phyloP scores from a whole-genome alignment of 371 early-diverging fungal species.

The Nematocida sp. region DNA sequence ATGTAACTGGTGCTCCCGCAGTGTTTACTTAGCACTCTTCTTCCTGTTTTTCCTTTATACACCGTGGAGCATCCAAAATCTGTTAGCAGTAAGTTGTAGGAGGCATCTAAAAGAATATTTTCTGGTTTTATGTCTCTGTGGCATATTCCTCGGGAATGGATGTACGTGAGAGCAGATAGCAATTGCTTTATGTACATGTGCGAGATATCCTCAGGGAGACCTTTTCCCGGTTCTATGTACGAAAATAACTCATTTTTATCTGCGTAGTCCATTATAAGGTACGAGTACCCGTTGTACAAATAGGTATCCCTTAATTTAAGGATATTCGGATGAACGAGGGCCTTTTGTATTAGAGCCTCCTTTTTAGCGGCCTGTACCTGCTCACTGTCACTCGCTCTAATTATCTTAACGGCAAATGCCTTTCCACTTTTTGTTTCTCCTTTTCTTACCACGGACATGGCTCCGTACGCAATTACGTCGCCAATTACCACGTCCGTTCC shows the following conservation, averaged over 20 bases:
- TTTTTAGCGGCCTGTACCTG: conserved; percentile 64
- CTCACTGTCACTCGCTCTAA: conserved; percentile 27
- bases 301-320: conserved; percentile 70
- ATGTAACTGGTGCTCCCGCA: conserved; percentile 72
- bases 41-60: conserved; percentile 66
- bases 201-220: conserved; percentile 69
- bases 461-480: conserved; percentile 56
- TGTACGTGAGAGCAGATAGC: conserved; percentile 70
- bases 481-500: conserved; percentile 44
- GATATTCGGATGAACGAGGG: conserved; percentile 74
- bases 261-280: conserved; percentile 74
- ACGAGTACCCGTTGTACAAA: conserved; percentile 69
- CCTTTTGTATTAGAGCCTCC: conserved; percentile 78
- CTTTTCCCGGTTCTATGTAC: conserved; percentile 70
- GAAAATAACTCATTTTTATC: conserved; percentile 67
- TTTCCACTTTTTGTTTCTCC: conserved; percentile 28
- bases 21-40: conserved; percentile 67
- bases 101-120: conserved; percentile 70
- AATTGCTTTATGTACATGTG: conserved; percentile 90
- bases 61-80: conserved; percentile 72
- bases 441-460: conserved; percentile 58
- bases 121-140: conserved; percentile 72
- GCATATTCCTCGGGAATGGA: conserved; percentile 68
- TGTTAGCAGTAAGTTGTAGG: conserved; percentile 69
- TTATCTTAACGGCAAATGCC: conserved; percentile 63